These are phyloP conservation scores for Allantophomopsis lycopodina DNA, from an alignment of 2,329 filamentous ascomycete genomes.

Conservation along the genomic window DNA sequence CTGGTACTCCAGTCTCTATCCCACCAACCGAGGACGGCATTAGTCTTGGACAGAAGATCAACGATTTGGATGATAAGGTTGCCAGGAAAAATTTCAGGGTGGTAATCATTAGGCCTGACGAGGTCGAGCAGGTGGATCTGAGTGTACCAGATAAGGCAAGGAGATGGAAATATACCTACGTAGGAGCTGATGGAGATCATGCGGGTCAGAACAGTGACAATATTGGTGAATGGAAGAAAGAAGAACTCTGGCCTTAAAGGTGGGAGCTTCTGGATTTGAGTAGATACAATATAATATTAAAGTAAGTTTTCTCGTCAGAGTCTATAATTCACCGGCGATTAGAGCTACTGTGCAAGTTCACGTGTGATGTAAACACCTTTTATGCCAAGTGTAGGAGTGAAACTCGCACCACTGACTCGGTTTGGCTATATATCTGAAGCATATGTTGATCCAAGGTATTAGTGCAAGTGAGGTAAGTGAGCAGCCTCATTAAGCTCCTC, in stretches of 20 bases:
- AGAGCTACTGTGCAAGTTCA: no score
- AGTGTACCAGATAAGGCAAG: conserved; percentile 35
- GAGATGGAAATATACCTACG: conserved; percentile 43
- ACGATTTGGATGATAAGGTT: conserved; percentile 42
- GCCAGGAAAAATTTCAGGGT: conserved; percentile 60
- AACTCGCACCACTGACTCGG: no score
- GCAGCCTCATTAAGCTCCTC: no score
- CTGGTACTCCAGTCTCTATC: conserved; percentile 45
- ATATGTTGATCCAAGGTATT: no score
- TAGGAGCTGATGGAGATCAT: conserved; percentile 21
- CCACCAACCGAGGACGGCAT: conserved; percentile 27
- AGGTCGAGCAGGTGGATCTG: conserved; percentile 51
- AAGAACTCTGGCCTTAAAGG: conserved; percentile 18
- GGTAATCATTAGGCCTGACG: conserved; percentile 68
- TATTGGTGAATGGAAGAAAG: conserved; percentile 35
- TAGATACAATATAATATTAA: no score
- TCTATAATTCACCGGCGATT: no score
- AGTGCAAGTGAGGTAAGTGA: no score
- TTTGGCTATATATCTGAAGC: no score
- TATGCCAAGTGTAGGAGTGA: no score
- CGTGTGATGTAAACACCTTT: no score
- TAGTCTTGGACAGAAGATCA: conserved; percentile 46
- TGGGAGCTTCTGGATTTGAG: not conserved
- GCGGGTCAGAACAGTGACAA: conserved; percentile 31
- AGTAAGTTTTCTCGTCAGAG: no score